phyloP scores from a whole-genome alignment of 345 rosid genomes.

The Nephelium lappaceum region DNA sequence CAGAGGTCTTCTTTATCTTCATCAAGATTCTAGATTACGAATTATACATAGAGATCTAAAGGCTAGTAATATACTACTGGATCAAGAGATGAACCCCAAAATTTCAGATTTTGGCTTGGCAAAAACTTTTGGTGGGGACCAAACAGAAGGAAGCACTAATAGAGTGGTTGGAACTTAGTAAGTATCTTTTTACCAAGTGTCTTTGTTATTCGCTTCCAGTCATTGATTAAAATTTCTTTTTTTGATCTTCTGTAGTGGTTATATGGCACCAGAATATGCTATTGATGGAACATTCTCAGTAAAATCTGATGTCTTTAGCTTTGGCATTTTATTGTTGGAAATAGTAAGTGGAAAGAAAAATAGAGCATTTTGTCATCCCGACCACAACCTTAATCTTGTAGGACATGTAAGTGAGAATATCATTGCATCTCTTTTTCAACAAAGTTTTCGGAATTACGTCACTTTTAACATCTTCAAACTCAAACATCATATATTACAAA shows the following conservation, averaged over 20 bases:
- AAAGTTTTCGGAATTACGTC: background rate
- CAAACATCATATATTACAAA: background rate
- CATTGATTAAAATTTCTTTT: background rate
- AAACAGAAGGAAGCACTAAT: conserved; percentile 34
- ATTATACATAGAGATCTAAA: conserved; percentile 46
- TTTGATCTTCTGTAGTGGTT: conserved; percentile 27
- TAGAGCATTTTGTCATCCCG: conserved; percentile 24
- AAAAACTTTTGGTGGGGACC: conserved; percentile 39
- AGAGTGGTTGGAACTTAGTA: conserved; percentile 46
- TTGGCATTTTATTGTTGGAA: conserved; percentile 40
- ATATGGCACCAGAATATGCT: conserved; percentile 44
- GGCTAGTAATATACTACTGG: conserved; percentile 44
- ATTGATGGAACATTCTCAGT: conserved; percentile 40
- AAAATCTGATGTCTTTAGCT: conserved; percentile 45
- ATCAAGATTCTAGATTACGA: conserved; percentile 44
- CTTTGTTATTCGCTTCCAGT: no score
- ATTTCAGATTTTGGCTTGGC: conserved; percentile 46
- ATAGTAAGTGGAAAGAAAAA: conserved; percentile 35
- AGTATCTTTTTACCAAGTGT: background rate
- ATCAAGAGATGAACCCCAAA: conserved; percentile 38
- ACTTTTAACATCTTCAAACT: background rate
- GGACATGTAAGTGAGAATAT: conserved; percentile 30
- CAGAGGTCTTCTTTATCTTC: conserved; percentile 47
- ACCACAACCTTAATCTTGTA: conserved; percentile 23
- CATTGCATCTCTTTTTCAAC: background rate